phyloP scores from a whole-genome alignment of 768 basidiomycete genomes.

The Pleurotus giganteus region DNA sequence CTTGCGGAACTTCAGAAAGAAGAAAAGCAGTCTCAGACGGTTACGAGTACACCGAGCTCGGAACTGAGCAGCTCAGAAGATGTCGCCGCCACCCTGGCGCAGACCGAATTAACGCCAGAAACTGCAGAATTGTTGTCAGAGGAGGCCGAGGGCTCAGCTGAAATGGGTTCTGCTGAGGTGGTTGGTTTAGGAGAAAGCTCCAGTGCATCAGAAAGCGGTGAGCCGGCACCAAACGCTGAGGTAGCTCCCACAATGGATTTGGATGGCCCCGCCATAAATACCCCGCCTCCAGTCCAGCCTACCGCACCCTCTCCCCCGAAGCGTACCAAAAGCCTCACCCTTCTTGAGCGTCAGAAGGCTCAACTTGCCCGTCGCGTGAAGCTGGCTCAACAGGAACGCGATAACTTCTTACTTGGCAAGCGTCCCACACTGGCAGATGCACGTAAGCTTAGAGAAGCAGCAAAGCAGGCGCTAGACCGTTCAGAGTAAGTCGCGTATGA shows the following conservation, averaged over 20 bases:
- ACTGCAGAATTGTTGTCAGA: too few relatives aligned
- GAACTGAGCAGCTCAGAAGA: not conserved
- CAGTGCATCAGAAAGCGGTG: too few relatives aligned
- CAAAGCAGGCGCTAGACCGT: not conserved
- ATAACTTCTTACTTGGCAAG: not conserved
- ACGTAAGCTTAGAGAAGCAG: not conserved
- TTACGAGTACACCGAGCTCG: not conserved
- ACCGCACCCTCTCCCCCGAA: not conserved
- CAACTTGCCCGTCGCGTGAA: not conserved
- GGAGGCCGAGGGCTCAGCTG: too few relatives aligned
- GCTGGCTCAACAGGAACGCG: not conserved
- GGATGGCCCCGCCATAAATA: too few relatives aligned
- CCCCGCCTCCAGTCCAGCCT: not conserved
- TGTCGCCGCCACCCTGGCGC: not conserved
- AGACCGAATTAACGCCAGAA: too few relatives aligned
- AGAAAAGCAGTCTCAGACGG: not conserved
- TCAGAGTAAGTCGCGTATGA: not conserved
- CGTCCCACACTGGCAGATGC: slow-evolving; percentile 1
- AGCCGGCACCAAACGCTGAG: too few relatives aligned
- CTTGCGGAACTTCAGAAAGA: slow-evolving; percentile 12
- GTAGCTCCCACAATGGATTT: not conserved
- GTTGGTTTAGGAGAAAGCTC: too few relatives aligned
- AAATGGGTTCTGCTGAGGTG: too few relatives aligned
- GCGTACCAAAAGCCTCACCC: not conserved
- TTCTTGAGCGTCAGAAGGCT: not conserved